Evolutionary conservation across 192 early-diverging fungal species (phyloP).

Genomic region (Dissophora ornata): DNA sequence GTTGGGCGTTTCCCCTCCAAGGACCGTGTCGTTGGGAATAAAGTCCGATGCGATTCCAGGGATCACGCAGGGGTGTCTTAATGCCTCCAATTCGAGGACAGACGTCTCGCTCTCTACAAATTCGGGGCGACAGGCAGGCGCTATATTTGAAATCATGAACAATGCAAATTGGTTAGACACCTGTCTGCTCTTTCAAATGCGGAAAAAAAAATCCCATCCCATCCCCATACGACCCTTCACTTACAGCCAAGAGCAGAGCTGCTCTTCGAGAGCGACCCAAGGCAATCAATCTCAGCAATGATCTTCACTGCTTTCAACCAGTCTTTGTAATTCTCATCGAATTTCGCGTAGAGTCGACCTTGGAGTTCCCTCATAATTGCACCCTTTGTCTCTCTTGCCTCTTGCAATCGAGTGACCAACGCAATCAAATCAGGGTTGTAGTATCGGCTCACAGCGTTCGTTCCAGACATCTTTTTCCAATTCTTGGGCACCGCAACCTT

Average conservation of each 20-base stretch:
- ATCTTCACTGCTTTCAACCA: constrained; percentile 79
- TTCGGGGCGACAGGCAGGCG: constrained; percentile 86
- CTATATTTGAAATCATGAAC: too few species aligned
- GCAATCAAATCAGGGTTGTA: constrained; percentile 75
- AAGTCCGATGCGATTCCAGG: constrained; percentile 75
- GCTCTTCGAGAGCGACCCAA: constrained; percentile 79
- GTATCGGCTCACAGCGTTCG: constrained; percentile 86
- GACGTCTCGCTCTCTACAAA: constrained; percentile 77
- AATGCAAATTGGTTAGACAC: too few species aligned
- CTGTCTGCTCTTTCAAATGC: too few species aligned
- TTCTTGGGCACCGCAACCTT: constrained; percentile 77
- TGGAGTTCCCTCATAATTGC: constrained; percentile 81
- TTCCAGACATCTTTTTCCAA: constrained; percentile 84
- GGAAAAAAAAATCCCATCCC: too few species aligned
- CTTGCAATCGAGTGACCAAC: constrained; percentile 78
- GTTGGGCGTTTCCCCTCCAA: constrained; percentile 73
- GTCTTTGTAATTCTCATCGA: constrained; percentile 81
- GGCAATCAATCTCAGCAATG: constrained; percentile 89
- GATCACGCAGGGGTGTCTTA: constrained; percentile 94
- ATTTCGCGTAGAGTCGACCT: constrained; percentile 79
- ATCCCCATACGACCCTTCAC: too few species aligned
- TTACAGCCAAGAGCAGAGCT: constrained; percentile 74
- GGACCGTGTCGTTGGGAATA: constrained; percentile 93
- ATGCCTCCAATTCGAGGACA: constrained; percentile 83
- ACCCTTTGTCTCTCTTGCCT: constrained; percentile 83